Conservation (phyloP, 2,329 filamentous ascomycete species). For the Pseudopyricularia cyperi region DNA sequence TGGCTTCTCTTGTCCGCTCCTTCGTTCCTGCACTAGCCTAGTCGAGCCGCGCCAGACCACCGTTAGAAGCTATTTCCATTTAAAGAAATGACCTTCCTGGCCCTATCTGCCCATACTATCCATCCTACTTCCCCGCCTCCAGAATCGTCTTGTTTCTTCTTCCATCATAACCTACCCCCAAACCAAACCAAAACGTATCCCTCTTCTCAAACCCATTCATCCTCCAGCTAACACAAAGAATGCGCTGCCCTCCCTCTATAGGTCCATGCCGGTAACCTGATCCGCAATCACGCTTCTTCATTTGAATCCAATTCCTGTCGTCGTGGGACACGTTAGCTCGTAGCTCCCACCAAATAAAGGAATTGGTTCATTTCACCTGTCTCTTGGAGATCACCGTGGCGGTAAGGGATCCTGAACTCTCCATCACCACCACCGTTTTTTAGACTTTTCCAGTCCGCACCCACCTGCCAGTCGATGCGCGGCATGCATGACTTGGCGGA, state of each 20-base stretch:
- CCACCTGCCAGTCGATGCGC: neutral
- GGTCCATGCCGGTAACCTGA: slow-evolving; percentile 27
- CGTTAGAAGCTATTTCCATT: neutral
- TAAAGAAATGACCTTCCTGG: no score
- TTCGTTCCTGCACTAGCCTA: neutral
- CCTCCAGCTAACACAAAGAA: no score
- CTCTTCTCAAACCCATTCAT: no score
- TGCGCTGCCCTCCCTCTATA: slow-evolving; percentile 20
- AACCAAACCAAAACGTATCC: slow-evolving; percentile 16
- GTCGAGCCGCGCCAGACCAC: neutral
- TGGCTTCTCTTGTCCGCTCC: neutral
- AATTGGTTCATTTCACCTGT: slow-evolving; percentile 35
- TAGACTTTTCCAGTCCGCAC: neutral
- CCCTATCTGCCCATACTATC: no score
- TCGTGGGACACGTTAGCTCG: slow-evolving; percentile 53
- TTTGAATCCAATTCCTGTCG: slow-evolving; percentile 22
- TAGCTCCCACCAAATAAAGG: slow-evolving; percentile 41
- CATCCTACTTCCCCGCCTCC: no score
- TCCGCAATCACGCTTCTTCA: slow-evolving; percentile 24
- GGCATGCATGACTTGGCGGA: neutral
- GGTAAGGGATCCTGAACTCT: slow-evolving; percentile 32
- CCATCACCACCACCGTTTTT: slow-evolving; percentile 6
- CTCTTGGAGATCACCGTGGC: slow-evolving; percentile 28
- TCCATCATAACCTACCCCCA: slow-evolving; percentile 3
- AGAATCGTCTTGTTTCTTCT: no score